phyloP scores from a whole-genome alignment of 345 rosid species.

The Sapria himalayana region DNA sequence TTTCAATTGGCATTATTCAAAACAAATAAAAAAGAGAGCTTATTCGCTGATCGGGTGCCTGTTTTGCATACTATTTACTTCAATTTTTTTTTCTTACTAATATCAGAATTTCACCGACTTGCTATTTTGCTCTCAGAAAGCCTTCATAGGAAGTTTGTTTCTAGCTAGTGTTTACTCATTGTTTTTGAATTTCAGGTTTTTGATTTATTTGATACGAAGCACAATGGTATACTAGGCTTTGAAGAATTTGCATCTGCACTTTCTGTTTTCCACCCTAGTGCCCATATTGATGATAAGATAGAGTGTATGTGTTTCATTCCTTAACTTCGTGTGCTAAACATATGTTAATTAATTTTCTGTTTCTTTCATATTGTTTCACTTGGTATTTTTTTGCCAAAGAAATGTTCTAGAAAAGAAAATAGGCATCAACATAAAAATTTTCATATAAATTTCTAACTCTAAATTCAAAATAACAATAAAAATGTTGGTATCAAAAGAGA shows the following conservation, averaged over 20 bases:
- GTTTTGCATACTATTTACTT: too few relatives aligned
- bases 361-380: too few relatives aligned
- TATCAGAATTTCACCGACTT: not conserved
- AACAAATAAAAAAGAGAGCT: conserved; percentile 92
- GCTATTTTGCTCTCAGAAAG: not conserved
- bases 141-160: conserved; percentile 1
- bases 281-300: conserved; percentile 85
- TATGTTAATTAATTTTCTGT: too few relatives aligned
- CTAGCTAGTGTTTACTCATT: not conserved
- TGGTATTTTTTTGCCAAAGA: too few relatives aligned
- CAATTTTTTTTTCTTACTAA: conserved; percentile 1
- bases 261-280: conserved; percentile 93
- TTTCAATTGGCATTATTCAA: conserved; percentile 91
- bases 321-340: too few relatives aligned
- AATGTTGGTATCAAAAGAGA: too few relatives aligned
- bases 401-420: too few relatives aligned
- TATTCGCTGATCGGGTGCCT: conserved; percentile 88
- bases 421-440: too few relatives aligned
- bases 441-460: too few relatives aligned
- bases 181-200: conserved; percentile 41
- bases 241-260: conserved; percentile 99
- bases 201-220: conserved; percentile 90
- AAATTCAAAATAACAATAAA: too few relatives aligned
- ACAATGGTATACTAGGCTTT: conserved; percentile 88
- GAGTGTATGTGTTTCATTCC: conserved; percentile 30